A percentile compares a stretch with the other conserved stretches of the same genome.
phyloP scores from a whole-genome alignment of 129 eudicot genomes.

The Ambrosia artemisiifolia region DNA sequence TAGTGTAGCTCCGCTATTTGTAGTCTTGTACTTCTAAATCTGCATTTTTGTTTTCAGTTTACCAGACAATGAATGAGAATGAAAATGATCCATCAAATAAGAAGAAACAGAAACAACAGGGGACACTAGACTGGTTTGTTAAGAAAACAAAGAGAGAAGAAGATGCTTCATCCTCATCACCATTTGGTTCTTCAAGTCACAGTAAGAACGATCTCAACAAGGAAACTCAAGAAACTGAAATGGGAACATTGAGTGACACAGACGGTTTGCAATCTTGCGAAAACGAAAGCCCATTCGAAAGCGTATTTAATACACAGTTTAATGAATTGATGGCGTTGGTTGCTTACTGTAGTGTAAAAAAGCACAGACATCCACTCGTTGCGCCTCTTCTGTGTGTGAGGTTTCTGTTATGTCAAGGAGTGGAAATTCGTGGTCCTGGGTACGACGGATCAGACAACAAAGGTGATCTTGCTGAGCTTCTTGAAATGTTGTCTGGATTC shows the following conservation, averaged over 20 bases:
- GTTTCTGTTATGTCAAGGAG: background rate
- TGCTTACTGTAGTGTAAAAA: background rate
- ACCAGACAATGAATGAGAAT: background rate
- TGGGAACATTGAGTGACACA: background rate
- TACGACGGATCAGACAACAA: background rate
- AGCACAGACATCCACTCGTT: background rate
- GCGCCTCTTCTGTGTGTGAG: background rate
- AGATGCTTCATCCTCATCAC: background rate
- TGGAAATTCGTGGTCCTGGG: background rate
- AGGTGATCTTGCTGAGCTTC: background rate
- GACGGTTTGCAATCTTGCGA: background rate
- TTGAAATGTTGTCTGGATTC: background rate
- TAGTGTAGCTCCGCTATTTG: too few species aligned
- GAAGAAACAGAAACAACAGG: constrained; percentile 7
- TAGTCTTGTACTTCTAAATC: background rate
- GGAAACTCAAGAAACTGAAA: background rate
- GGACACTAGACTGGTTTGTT: background rate
- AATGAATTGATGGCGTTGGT: background rate
- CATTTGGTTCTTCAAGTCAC: background rate
- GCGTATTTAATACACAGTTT: background rate
- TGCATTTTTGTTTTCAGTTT: background rate
- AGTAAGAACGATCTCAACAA: background rate
- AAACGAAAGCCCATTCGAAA: background rate
- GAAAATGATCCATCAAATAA: constrained; percentile 8
- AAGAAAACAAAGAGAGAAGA: background rate